phyloP scores from a whole-genome alignment of 345 rosid species.

The Linum tenue region DNA sequence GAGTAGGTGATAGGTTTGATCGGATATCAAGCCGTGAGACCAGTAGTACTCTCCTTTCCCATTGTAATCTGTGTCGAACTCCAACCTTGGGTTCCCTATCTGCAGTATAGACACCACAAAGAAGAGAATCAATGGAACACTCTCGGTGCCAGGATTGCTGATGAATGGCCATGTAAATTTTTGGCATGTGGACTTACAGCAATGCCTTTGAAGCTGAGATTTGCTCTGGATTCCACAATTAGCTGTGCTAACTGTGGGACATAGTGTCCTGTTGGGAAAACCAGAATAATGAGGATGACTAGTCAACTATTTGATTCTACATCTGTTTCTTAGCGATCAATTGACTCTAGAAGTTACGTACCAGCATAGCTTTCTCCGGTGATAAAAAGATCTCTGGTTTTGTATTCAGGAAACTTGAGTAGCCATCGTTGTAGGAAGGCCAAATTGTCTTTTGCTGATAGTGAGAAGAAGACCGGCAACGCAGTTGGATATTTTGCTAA shows the following conservation, averaged over 20 bases:
- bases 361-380: constrained; percentile 18
- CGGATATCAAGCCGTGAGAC: constrained; percentile 18
- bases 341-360: background rate
- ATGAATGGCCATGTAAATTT: too few relatives aligned
- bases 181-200: too few relatives aligned
- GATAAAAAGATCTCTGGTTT: constrained; percentile 11
- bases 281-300: too few relatives aligned
- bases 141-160: too few relatives aligned
- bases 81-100: constrained; percentile 20
- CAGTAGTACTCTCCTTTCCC: constrained; percentile 14
- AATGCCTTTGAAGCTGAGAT: too few relatives aligned
- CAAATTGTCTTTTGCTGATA: constrained; percentile 16
- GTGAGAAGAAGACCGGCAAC: background rate
- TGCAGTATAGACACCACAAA: background rate
- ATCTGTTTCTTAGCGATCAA: too few relatives aligned
- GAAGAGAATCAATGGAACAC: too few relatives aligned
- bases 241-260: too few relatives aligned
- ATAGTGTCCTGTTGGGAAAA: too few relatives aligned
- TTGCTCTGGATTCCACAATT: too few relatives aligned
- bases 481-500: too few relatives aligned
- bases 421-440: constrained; percentile 15
- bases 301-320: too few relatives aligned
- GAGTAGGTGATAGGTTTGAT: constrained; percentile 7
- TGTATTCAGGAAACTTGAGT: constrained; percentile 17
- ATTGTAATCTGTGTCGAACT: background rate